These are phyloP conservation scores for Trichomonas vaginalis DNA, from an alignment of 208 protist genomes.

Conservation along the genomic window DNA sequence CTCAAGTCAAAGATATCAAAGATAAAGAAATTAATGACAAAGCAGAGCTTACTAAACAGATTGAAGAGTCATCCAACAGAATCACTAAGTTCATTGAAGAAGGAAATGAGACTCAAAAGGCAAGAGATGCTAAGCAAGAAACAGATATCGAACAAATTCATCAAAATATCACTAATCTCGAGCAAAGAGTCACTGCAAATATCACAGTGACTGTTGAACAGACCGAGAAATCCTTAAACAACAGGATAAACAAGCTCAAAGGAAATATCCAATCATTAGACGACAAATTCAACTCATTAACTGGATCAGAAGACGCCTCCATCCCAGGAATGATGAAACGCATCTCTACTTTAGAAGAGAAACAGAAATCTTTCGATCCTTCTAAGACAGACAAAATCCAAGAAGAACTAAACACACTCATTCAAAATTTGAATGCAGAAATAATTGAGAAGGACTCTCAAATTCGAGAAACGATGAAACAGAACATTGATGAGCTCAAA, in stretches of 20 bases:
- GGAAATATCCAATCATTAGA: not conserved
- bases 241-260: not conserved
- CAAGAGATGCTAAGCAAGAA: not conserved
- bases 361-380: not conserved
- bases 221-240: not conserved
- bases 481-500: not conserved
- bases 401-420: not conserved
- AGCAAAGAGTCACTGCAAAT: not conserved
- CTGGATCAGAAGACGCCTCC: not conserved
- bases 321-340: not conserved
- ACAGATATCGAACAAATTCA: not conserved
- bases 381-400: not conserved
- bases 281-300: not conserved
- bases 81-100: not conserved
- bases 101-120: not conserved
- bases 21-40: not conserved
- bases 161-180: not conserved
- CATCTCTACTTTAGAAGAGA: not conserved
- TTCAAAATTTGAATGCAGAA: not conserved
- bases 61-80: not conserved
- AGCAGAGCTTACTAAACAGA: not conserved
- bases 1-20: not conserved
- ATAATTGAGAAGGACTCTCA: not conserved
- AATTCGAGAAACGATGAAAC: not conserved
- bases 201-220: not conserved